phyloP scores from a whole-genome alignment of 148 eudicot genomes.

The Rhododendron molle region DNA sequence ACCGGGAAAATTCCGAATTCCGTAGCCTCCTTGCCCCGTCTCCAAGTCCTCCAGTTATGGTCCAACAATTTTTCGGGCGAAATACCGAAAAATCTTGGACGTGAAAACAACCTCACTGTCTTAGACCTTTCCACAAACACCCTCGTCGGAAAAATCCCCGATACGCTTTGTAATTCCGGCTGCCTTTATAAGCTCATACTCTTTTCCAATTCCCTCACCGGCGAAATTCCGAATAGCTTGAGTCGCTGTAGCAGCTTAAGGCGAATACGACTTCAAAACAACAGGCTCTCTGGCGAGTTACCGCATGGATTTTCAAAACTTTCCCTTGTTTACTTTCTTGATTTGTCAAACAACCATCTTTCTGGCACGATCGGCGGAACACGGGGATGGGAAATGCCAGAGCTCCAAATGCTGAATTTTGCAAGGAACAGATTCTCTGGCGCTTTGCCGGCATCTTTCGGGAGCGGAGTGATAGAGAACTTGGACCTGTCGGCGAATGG shows the following conservation, averaged over 20 bases:
- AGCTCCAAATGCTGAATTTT: conserved; percentile 73
- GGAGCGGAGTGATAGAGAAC: conserved; percentile 51
- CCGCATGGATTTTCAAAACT: conserved; percentile 46
- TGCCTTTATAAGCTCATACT: conserved; percentile 68
- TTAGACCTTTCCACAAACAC: conserved; percentile 83
- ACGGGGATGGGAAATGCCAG: conserved; percentile 58
- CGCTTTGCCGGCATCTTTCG: conserved; percentile 46
- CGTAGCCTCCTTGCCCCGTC: conserved; percentile 50
- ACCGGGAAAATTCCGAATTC: conserved; percentile 64
- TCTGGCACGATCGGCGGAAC: conserved; percentile 34
- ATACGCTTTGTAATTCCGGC: conserved; percentile 48
- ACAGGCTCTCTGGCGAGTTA: conserved; percentile 52
- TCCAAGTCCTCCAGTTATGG: conserved; percentile 85
- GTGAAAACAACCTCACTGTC: conserved; percentile 61
- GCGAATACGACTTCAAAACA: conserved; percentile 63
- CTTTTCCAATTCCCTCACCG: conserved; percentile 67
- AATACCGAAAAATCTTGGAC: conserved; percentile 70
- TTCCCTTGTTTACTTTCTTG: conserved; percentile 58
- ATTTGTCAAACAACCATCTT: conserved; percentile 56
- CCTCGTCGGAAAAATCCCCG: conserved; percentile 74
- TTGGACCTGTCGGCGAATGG: conserved; percentile 65
- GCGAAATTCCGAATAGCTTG: conserved; percentile 53
- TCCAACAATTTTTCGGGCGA: conserved; percentile 60
- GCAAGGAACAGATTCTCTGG: conserved; percentile 60
- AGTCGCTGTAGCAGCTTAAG: conserved; percentile 51